These are phyloP conservation scores for Schizosaccharomyces japonicus DNA, from an alignment of 805 yeast genomes.

Conservation along the genomic window DNA sequence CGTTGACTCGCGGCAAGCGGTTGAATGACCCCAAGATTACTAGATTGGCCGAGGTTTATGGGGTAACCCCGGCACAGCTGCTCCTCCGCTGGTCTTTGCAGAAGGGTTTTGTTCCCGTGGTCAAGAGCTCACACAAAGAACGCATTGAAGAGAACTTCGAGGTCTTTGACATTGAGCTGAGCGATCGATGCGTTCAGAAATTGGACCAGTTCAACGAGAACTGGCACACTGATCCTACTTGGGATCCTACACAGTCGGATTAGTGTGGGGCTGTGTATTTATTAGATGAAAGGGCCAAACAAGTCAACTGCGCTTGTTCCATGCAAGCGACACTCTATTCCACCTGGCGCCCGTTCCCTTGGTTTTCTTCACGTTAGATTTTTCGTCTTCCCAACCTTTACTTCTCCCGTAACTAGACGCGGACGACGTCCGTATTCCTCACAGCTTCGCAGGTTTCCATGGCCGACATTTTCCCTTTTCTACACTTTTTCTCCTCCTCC, in stretches of 20 bases:
- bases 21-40: constrained; percentile 17
- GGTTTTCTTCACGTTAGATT: too few species aligned
- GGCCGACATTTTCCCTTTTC: too few species aligned
- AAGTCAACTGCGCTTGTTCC: too few species aligned
- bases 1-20: constrained; percentile 26
- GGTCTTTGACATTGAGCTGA: constrained; percentile 22
- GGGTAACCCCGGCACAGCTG: constrained; percentile 34
- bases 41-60: constrained; percentile 25
- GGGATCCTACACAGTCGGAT: not conserved
- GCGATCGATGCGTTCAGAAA: not conserved
- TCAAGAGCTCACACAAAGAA: constrained; percentile 33
- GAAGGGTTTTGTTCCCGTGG: constrained; percentile 33
- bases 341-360: too few species aligned
- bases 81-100: constrained; percentile 44
- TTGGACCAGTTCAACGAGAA: not conserved
- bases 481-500: too few species aligned
- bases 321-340: too few species aligned
- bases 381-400: too few species aligned
- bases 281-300: too few species aligned
- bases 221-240: not conserved
- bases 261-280: too few species aligned
- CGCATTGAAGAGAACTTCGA: constrained; percentile 33
- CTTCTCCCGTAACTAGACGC: too few species aligned
- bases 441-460: too few species aligned
- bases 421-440: too few species aligned